Evolutionary conservation across 2,329 filamentous ascomycete genomes (phyloP).

Genomic region (Emergomyces orientalis): DNA sequence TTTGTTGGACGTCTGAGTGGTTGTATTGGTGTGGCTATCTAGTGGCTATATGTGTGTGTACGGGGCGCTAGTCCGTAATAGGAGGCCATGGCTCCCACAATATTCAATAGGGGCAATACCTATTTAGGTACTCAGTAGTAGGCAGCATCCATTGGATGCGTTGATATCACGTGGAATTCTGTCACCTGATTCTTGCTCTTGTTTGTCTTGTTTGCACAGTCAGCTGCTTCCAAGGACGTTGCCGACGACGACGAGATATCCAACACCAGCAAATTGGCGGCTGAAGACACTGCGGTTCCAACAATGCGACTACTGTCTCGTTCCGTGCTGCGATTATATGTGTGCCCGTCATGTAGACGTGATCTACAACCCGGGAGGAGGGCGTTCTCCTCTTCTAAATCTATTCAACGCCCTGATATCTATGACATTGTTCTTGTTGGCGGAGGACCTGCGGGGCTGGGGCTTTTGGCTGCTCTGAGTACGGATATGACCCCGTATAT

Average conservation of each 20-base stretch:
- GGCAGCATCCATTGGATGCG: no score
- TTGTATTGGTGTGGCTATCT: no score
- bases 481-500: slow-evolving; percentile 24
- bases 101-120: no score
- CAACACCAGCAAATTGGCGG: neutral
- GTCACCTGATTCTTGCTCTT: no score
- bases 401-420: slow-evolving; percentile 52
- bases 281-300: neutral
- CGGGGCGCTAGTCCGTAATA: no score
- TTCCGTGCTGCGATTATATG: slow-evolving; percentile 29
- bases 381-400: slow-evolving; percentile 25
- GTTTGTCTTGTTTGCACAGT: slow-evolving; percentile 9
- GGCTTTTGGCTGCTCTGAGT: slow-evolving; percentile 69
- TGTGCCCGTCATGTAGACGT: slow-evolving; percentile 34
- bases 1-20: no score
- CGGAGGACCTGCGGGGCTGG: slow-evolving; percentile 80
- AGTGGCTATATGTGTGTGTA: no score
- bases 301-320: slow-evolving; percentile 28
- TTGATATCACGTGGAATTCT: neutral
- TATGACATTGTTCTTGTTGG: slow-evolving; percentile 92
- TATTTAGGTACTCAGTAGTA: no score
- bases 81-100: no score
- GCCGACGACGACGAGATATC: neutral
- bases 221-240: neutral
- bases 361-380: slow-evolving; percentile 22